phyloP scores from a whole-genome alignment of 345 rosid species.

The Gossypium australe region DNA sequence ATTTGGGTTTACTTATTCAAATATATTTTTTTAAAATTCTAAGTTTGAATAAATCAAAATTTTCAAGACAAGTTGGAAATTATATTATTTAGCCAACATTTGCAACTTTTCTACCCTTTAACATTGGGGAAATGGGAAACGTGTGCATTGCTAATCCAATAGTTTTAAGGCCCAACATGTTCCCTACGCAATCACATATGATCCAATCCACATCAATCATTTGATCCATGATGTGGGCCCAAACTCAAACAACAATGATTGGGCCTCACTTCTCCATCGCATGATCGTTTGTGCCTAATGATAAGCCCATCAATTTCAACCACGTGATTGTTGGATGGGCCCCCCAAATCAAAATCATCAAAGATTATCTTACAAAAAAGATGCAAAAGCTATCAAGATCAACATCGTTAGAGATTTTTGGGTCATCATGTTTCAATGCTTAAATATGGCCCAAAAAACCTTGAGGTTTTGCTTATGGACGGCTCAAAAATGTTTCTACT shows the following conservation, averaged over 20 bases:
- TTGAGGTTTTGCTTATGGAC: not conserved
- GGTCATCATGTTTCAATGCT: not conserved
- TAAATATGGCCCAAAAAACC: not conserved
- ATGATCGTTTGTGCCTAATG: not conserved
- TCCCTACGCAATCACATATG: not conserved
- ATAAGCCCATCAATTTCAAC: not conserved
- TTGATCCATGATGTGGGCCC: too few species aligned
- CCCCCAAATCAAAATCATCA: not conserved
- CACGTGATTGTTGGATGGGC: not conserved
- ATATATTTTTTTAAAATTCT: not conserved
- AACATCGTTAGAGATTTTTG: not conserved
- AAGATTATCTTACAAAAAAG: not conserved
- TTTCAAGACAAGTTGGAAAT: too few species aligned
- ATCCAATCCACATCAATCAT: slow-evolving; percentile 2
- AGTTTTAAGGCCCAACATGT: slow-evolving; percentile 5
- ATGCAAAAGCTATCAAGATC: not conserved
- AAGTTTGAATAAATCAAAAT: too few species aligned
- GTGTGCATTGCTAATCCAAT: slow-evolving; percentile 7
- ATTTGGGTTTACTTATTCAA: too few species aligned
- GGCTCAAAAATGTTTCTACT: not conserved
- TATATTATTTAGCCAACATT: not conserved
- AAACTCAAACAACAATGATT: not conserved
- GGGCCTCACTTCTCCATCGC: slow-evolving; percentile 6
- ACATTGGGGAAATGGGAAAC: not conserved
- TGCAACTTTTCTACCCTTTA: not conserved